Evolutionary conservation across 2,329 filamentous ascomycete genomes (phyloP), one percentile per base, ranked within the genome.

Genomic region (Cephalotrichum gorgonifer): DNA sequence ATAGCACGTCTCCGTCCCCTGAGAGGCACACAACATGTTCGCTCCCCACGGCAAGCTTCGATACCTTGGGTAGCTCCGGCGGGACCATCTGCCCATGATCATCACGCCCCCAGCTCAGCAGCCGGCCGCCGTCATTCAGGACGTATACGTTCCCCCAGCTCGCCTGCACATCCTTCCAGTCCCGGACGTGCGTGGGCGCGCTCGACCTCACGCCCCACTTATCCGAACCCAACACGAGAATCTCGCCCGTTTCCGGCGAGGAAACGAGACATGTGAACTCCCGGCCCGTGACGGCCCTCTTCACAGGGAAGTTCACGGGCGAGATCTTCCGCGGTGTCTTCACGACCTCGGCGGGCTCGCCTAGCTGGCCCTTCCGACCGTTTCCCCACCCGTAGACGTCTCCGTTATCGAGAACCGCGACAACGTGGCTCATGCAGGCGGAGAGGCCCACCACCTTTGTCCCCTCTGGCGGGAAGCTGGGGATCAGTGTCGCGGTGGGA

Each of bases 331-430:
- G 70, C 5, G 88, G 88, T 15, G 58, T 59, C 65, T 76, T 74
- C 2, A 83, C 61, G 26, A 81, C 61, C 6, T 67, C 70, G 26
- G 68, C 66, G 0, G 75, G 74, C 39, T 70, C 64, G 1, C 89
- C 90, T 1, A 95, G 68, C 62, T 98, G 91, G 0, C 87, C 87
- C 60, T 95, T 93, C 23, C 88, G 78, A 14, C 86, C 84, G 57
- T 81, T 87, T 0, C 93, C 93, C 91, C 91, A 97, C 2, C 88
- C 90, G 61, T 86, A 95, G 2, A 83, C 82, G 15, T 85, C 75
- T 1, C 90, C 91, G 60, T 85, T 84, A 41, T 76, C 76, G 3
- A 95, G 66, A 1, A 96, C 76, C 2, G 71, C 79, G 15, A 94
- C 77, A 0, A 81, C 80, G 60, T 98, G 93, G 22, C 80, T 81